A percentile compares a stretch with the other conserved stretches of the same genome.
Evolutionary conservation across 805 yeast genomes (phyloP).

Genomic region (Trichomonascus vanleenenianus): DNA sequence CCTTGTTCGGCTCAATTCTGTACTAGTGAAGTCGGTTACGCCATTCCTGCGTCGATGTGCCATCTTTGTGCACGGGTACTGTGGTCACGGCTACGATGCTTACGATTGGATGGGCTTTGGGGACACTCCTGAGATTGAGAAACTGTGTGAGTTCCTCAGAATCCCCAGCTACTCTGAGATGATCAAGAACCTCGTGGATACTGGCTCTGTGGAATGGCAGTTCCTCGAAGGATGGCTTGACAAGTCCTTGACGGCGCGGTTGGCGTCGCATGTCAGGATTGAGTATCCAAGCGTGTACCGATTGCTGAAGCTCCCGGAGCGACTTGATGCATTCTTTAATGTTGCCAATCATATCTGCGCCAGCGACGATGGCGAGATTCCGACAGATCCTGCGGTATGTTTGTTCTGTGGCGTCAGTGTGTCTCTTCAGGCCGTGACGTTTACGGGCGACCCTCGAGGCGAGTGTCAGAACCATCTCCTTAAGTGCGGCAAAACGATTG

Average conservation of each 20-base stretch:
- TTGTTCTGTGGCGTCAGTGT: slow-evolving; percentile 68
- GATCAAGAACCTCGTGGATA: slow-evolving; percentile 9
- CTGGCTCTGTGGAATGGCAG: background rate
- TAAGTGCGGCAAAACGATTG: slow-evolving; percentile 53
- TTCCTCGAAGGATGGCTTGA: slow-evolving; percentile 4
- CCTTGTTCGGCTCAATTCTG: slow-evolving; percentile 35
- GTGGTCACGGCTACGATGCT: slow-evolving; percentile 38
- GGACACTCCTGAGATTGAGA: slow-evolving; percentile 43
- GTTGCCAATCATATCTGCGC: slow-evolving; percentile 9
- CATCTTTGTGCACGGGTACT: slow-evolving; percentile 45
- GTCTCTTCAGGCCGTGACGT: slow-evolving; percentile 53
- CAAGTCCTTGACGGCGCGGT: background rate
- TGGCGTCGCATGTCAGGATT: slow-evolving; percentile 20
- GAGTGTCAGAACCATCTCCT: slow-evolving; percentile 69
- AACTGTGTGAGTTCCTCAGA: slow-evolving; percentile 43
- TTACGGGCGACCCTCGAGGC: slow-evolving; percentile 49
- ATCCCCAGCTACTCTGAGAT: slow-evolving; percentile 28
- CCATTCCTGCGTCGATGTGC: slow-evolving; percentile 61
- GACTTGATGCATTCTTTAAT: slow-evolving; percentile 64
- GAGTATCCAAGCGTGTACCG: slow-evolving; percentile 62
- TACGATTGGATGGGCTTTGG: slow-evolving; percentile 23
- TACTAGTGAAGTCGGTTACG: slow-evolving; percentile 48
- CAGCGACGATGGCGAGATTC: slow-evolving; percentile 11
- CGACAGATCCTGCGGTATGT: slow-evolving; percentile 76
- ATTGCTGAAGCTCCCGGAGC: slow-evolving; percentile 55